Evolutionary conservation across 352 stramenopile species (phyloP).

Genomic region (Globisporangium alternatum): DNA sequence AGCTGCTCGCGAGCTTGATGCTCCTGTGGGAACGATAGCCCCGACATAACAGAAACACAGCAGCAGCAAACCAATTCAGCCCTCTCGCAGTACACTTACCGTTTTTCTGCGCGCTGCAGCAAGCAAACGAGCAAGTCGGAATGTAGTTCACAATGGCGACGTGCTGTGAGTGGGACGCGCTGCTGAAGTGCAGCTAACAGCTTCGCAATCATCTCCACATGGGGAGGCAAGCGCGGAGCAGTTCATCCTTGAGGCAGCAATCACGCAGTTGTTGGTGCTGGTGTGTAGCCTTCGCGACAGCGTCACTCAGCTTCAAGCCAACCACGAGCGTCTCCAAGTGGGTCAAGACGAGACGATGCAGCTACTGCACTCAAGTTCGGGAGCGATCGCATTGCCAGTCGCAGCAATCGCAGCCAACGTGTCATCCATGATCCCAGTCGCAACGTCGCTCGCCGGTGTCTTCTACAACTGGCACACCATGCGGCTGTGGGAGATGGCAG

Average conservation of each 20-base stretch:
- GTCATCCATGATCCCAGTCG: background rate
- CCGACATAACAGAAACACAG: background rate
- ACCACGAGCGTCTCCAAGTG: background rate
- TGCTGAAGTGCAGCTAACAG: background rate
- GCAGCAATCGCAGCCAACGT: background rate
- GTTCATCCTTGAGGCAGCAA: background rate
- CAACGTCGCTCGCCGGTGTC: background rate
- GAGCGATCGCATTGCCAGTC: background rate
- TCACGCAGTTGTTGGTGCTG: background rate
- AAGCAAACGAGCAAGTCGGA: background rate
- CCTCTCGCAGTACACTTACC: background rate
- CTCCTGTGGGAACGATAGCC: too few relatives aligned
- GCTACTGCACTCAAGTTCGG: background rate
- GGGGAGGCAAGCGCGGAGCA: background rate
- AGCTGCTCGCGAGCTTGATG: too few relatives aligned
- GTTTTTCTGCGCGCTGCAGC: background rate
- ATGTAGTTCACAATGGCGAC: background rate
- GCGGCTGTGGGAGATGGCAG: background rate
- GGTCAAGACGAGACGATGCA: background rate
- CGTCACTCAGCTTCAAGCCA: background rate
- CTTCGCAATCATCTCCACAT: background rate
- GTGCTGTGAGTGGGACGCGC: background rate
- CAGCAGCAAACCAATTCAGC: background rate
- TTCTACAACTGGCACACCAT: slow-evolving; percentile 5
- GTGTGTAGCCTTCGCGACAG: background rate